Evolutionary conservation across 163 green algal genomes (phyloP).

Genomic region (Volvox carteri): DNA sequence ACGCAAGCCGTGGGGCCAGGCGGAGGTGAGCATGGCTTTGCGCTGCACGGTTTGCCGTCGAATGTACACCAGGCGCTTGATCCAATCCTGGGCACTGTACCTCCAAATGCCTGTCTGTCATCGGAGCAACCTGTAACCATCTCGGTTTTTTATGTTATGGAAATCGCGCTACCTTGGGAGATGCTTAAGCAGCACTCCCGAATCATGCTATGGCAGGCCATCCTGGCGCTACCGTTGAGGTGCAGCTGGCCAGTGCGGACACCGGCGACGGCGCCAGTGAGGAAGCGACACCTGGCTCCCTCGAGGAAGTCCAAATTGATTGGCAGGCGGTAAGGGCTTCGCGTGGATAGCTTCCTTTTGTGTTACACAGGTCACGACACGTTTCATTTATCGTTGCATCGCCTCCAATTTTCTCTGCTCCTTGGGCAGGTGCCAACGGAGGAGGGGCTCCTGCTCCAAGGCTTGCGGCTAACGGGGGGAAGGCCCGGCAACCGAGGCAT

Average conservation of each 20-base stretch:
- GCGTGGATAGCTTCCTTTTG: neutral
- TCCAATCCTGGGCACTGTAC: too few relatives aligned
- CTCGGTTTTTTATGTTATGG: too few relatives aligned
- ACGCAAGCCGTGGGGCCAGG: neutral
- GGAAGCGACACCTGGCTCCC: neutral
- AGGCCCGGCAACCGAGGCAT: constrained; percentile 28
- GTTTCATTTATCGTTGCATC: too few relatives aligned
- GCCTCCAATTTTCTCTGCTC: too few relatives aligned
- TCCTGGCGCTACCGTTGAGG: constrained; percentile 15
- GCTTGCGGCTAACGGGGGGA: constrained; percentile 67
- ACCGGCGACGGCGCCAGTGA: neutral
- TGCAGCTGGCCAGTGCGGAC: neutral
- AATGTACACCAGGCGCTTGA: too few relatives aligned
- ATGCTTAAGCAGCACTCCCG: too few relatives aligned
- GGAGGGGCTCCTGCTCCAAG: constrained; percentile 54
- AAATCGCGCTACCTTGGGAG: too few relatives aligned
- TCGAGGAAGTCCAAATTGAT: constrained; percentile 27
- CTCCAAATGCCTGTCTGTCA: too few relatives aligned
- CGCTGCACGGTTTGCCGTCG: too few relatives aligned
- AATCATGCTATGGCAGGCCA: neutral
- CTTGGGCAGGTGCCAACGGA: constrained; percentile 27
- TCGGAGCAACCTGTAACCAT: too few relatives aligned
- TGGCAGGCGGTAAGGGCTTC: constrained; percentile 42
- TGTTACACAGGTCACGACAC: too few relatives aligned
- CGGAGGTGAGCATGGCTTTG: neutral